Conservation (phyloP, 1,284 basidiomycete genomes). For the Cryptococcus amylolentus region DNA sequence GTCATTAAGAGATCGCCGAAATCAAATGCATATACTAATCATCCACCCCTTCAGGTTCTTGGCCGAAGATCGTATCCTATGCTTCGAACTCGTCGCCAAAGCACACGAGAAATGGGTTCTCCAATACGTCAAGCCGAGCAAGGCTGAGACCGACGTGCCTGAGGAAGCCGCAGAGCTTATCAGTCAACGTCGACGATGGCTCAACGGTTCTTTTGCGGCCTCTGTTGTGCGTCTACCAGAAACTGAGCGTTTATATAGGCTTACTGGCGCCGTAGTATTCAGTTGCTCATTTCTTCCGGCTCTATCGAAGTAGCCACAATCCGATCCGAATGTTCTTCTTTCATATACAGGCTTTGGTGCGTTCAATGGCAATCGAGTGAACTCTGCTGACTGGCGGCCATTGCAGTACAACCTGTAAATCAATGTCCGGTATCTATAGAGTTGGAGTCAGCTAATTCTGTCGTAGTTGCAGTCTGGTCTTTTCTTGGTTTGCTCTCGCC, state of each 20-base stretch:
- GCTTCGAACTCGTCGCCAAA: conserved; percentile 95
- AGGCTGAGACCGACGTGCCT: conserved; percentile 63
- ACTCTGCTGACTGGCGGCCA: not conserved
- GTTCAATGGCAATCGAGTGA: conserved; percentile 35
- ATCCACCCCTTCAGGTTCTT: not conserved
- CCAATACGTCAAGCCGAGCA: conserved; percentile 91
- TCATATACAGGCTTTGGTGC: conserved; percentile 81
- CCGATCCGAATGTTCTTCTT: conserved; percentile 88
- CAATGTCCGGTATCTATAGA: not conserved
- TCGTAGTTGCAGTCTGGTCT: conserved; percentile 72
- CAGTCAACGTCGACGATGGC: conserved; percentile 87
- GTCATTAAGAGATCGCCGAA: too few relatives aligned
- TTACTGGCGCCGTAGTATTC: conserved; percentile 61
- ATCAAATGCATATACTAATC: not conserved
- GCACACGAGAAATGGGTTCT: conserved; percentile 80
- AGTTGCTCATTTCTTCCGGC: conserved; percentile 86
- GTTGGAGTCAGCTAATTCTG: conserved; percentile 47
- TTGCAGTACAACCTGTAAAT: conserved; percentile 32
- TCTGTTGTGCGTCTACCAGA: conserved; percentile 64
- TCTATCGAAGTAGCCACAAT: conserved; percentile 81
- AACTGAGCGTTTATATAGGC: not conserved
- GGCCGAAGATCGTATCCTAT: conserved; percentile 62
- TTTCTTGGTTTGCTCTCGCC: conserved; percentile 88
- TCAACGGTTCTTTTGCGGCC: conserved; percentile 96
- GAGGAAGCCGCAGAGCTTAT: conserved; percentile 87